Percentiles rank a stretch among this genome's conserved stretches.
Conservation (phyloP, 1,139 yeast species). For the Scheffersomyces illinoinensis region DNA sequence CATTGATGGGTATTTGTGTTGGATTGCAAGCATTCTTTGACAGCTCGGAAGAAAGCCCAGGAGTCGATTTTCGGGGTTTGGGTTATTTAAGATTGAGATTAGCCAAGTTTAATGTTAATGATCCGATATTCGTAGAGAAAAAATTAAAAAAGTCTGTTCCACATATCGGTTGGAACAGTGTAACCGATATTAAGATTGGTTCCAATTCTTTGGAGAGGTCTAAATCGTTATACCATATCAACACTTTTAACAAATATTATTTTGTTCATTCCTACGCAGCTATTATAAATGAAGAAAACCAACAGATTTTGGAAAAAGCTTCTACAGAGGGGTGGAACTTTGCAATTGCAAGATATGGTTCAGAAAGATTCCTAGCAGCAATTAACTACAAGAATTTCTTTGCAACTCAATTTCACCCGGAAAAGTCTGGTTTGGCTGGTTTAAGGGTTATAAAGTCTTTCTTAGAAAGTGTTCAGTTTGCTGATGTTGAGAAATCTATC, state of each 20-base stretch:
- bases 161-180: slow-evolving; percentile 89
- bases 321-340: slow-evolving; percentile 70
- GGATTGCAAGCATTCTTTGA: slow-evolving; percentile 84
- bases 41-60: slow-evolving; percentile 74
- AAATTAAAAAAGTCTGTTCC: slow-evolving; percentile 73
- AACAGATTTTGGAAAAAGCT: slow-evolving; percentile 29
- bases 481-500: slow-evolving; percentile 20
- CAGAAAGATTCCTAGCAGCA: slow-evolving; percentile 84
- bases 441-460: slow-evolving; percentile 72
- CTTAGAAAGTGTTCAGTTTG: slow-evolving; percentile 49
- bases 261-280: slow-evolving; percentile 95
- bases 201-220: slow-evolving; percentile 10
- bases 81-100: slow-evolving; percentile 52
- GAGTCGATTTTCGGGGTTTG: slow-evolving; percentile 51
- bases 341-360: slow-evolving; percentile 73
- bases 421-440: slow-evolving; percentile 92
- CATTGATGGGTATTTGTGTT: slow-evolving; percentile 95
- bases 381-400: slow-evolving; percentile 72
- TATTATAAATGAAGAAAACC: slow-evolving; percentile 37
- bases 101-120: slow-evolving; percentile 56
- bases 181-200: slow-evolving; percentile 22
- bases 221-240: slow-evolving; percentile 58
- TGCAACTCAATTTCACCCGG: slow-evolving; percentile 98
- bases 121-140: slow-evolving; percentile 23
- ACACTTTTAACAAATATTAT: slow-evolving; percentile 72